phyloP scores from a whole-genome alignment of 441 rosid genomes.

The Adansonia grandidieri region DNA sequence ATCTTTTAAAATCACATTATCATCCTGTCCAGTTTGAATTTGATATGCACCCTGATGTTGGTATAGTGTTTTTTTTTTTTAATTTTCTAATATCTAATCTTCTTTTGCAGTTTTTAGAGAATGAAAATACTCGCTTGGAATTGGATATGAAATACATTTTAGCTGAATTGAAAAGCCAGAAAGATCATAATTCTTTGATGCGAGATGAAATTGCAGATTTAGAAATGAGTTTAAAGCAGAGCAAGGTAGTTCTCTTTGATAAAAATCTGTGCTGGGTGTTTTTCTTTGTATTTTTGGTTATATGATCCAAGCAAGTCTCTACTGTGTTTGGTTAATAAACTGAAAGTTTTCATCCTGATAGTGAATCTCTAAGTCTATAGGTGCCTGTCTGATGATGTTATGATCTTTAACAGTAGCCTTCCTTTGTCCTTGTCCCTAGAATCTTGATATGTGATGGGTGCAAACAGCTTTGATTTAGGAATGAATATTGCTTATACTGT shows the following conservation, averaged over 20 bases:
- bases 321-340: neutral
- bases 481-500: neutral
- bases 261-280: neutral
- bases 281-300: slow-evolving; percentile 15
- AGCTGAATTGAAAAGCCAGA: slow-evolving; percentile 56
- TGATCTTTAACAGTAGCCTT: neutral
- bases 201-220: slow-evolving; percentile 51
- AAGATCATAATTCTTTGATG: slow-evolving; percentile 58
- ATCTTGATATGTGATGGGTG: neutral
- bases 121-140: slow-evolving; percentile 36
- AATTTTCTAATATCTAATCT: neutral
- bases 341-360: slow-evolving; percentile 9
- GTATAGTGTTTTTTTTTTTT: neutral
- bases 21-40: neutral
- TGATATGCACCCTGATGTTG: neutral
- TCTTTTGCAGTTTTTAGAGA: slow-evolving; percentile 8
- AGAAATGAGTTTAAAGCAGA: slow-evolving; percentile 53
- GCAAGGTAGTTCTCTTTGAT: slow-evolving; percentile 58
- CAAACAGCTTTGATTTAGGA: neutral
- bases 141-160: slow-evolving; percentile 54
- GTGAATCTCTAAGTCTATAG: neutral
- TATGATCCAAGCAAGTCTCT: neutral
- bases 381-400: neutral
- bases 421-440: neutral
- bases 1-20: neutral